A percentile compares a stretch with the other conserved stretches of the same genome.
These are phyloP conservation scores for Globisporangium canariense DNA, from an alignment of 352 stramenopile species.

Conservation along the genomic window DNA sequence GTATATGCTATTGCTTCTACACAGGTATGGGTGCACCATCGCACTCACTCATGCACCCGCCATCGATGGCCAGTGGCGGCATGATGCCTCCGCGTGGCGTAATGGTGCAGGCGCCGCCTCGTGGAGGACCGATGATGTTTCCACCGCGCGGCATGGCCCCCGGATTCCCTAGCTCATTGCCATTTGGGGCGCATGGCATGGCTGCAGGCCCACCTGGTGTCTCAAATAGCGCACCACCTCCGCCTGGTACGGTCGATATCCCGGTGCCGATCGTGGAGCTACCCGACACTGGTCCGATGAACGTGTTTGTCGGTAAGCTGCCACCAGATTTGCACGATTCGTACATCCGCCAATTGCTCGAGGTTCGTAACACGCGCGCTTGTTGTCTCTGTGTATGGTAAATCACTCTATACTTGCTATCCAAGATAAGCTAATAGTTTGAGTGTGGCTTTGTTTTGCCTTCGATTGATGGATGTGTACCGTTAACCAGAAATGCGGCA, in stretches of 20 bases:
- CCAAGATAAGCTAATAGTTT: not conserved
- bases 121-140: constrained; percentile 10
- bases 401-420: not conserved
- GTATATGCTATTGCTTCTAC: not conserved
- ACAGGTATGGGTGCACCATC: constrained; percentile 4
- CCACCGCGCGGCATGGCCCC: not conserved
- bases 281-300: constrained; percentile 28
- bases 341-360: constrained; percentile 51
- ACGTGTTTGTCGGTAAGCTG: constrained; percentile 54
- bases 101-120: constrained; percentile 1
- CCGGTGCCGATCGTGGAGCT: constrained; percentile 14
- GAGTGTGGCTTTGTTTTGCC: not conserved
- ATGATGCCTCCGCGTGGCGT: constrained; percentile 3
- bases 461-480: not conserved
- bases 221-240: not conserved
- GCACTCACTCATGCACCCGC: constrained; percentile 1
- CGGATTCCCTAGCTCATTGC: not conserved
- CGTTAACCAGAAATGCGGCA: constrained; percentile 31
- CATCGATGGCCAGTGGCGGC: not conserved
- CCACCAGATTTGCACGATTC: constrained; percentile 48
- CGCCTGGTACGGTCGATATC: constrained; percentile 16
- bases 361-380: constrained; percentile 15
- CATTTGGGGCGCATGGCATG: not conserved
- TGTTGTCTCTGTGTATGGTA: not conserved
- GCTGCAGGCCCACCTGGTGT: not conserved